Evolutionary conservation across 1,284 basidiomycete genomes (phyloP), one percentile per base, ranked within the genome.

Genomic region (Ganoderma lucidum): DNA sequence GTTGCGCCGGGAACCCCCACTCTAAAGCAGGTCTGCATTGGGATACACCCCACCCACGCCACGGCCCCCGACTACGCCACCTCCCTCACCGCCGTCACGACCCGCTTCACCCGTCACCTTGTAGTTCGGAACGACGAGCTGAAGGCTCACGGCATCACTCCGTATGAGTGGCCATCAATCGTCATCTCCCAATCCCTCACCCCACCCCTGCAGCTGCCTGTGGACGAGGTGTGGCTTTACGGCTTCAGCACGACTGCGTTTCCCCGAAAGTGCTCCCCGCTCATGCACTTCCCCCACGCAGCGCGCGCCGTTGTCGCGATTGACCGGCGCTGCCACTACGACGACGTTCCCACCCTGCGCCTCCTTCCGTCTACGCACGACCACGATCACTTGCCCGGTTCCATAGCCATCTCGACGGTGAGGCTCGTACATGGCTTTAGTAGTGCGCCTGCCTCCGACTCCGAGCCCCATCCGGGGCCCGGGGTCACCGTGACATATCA

Each of bases 141-240:
- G 23, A 23, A 23, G 23, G 23, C 23, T 23, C 23, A 23, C 23
- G 23, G 23, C 23, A 23, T 23, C 23, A 23, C 23, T 23, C 9
- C 44, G 6, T 45, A 45, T 4, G 4, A 5, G 2, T 67, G 66
- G 66, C 41, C 63, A 0, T 9, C 15, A 14, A 28, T n/a, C 6
- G 6, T 53, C 10, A 42, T 63, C 53, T 35, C 28, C n/a, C 55
- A 41, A 8, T 2, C 15, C 8, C 23, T 23, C 23, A 23, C 23
- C 23, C 12, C 64, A 9, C 0, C n/a, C 17, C 37, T 17, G 8
- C 12, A 15, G 35, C n/a, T 53, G 23, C 56, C 23, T 37, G 23
- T 62, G 14, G 56, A 60, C 6, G 65, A 66, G 28, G 64, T 41
- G 45, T 65, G 64, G 56, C 14, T 65, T 6, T 53, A 53, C 28